phyloP scores from a whole-genome alignment of 179 eudicot species.

The Actinidia arguta region DNA sequence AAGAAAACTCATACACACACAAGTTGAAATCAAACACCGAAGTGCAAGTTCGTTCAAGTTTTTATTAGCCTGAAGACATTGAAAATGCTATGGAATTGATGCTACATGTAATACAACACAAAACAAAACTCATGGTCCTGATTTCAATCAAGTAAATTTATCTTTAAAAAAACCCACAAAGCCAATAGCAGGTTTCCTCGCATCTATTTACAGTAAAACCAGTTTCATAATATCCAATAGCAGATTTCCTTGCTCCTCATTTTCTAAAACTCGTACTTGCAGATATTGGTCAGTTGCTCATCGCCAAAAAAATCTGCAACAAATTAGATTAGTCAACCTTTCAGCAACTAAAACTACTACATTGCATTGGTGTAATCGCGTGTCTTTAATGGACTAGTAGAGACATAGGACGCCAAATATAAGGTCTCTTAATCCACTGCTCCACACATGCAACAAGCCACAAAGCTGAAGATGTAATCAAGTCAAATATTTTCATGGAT shows the following conservation, averaged over 20 bases:
- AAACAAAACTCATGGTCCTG: not conserved
- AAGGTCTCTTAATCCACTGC: not conserved
- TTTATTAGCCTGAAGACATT: not conserved
- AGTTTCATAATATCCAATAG: not conserved
- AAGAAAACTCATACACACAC: not conserved
- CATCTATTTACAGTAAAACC: conserved; percentile 12
- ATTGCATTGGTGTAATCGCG: not conserved
- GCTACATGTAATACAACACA: not conserved
- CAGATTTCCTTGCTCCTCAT: not conserved
- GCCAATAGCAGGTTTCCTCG: not conserved
- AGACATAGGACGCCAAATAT: not conserved
- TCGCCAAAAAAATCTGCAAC: conserved; percentile 15
- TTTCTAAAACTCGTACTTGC: not conserved
- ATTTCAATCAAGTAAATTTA: conserved; percentile 4
- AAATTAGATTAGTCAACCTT: not conserved
- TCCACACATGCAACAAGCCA: too few relatives aligned
- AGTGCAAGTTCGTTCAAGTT: not conserved
- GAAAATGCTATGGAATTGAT: not conserved
- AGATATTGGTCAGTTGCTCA: not conserved
- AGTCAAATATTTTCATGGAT: not conserved
- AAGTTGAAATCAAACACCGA: conserved; percentile 1
- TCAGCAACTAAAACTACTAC: not conserved
- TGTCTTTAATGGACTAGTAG: not conserved
- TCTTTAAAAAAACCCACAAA: not conserved
- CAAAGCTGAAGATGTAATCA: not conserved